phyloP scores from a whole-genome alignment of 495 filamentous ascomycete species.

The Podospora comata region DNA sequence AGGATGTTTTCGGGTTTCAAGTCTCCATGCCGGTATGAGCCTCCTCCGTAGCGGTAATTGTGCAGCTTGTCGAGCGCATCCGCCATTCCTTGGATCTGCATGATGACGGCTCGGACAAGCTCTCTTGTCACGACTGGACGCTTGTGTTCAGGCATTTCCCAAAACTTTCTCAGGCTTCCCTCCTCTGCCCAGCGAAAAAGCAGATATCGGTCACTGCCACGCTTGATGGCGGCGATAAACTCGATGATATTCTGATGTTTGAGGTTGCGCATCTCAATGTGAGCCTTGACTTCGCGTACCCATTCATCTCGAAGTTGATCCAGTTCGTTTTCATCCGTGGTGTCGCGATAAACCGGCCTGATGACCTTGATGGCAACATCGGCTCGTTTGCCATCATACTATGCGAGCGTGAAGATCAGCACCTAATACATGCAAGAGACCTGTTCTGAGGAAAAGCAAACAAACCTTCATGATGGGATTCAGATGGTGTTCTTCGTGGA shows the following conservation, averaged over 20 bases:
- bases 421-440: too few species aligned
- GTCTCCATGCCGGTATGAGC: neutral
- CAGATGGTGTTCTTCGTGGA: neutral
- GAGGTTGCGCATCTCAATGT: neutral
- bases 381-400: neutral
- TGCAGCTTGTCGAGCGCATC: neutral
- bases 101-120: neutral
- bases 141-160: neutral
- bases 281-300: neutral
- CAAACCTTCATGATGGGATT: neutral
- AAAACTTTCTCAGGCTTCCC: neutral
- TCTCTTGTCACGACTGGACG: neutral
- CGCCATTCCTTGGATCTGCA: neutral
- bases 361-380: neutral
- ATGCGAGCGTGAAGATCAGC: too few species aligned
- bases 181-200: neutral
- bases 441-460: too few species aligned
- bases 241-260: neutral
- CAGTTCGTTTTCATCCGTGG: neutral
- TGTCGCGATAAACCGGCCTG: neutral
- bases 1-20: slow-evolving; percentile 2
- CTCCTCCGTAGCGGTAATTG: neutral
- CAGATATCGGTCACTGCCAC: neutral
- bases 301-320: neutral
- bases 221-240: neutral